These are phyloP conservation scores for Fusarium tjaetaba DNA, from an alignment of 2,329 filamentous ascomycete genomes.

Conservation along the genomic window DNA sequence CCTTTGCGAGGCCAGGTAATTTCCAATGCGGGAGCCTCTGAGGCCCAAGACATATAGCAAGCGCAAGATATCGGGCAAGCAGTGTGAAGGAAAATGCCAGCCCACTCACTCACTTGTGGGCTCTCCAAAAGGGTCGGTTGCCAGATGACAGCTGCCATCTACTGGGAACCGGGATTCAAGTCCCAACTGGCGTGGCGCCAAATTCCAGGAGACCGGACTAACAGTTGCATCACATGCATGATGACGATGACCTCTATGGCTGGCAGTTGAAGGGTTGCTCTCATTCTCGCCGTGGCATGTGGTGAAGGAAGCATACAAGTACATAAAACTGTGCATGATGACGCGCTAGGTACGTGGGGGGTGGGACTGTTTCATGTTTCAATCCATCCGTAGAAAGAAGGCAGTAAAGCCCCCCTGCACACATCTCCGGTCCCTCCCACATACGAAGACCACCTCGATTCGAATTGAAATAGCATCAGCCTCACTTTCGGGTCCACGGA, in stretches of 20 bases:
- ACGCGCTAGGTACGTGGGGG: constrained; percentile 30
- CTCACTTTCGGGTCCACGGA: constrained; percentile 36
- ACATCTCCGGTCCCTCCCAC: constrained; percentile 23
- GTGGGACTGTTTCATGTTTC: constrained; percentile 40
- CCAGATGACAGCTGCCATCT: neutral
- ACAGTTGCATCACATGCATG: constrained; percentile 23
- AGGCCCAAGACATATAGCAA: neutral
- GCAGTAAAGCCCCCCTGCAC: constrained; percentile 28
- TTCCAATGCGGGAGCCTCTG: neutral
- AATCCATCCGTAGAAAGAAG: constrained; percentile 34
- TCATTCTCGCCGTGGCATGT: neutral
- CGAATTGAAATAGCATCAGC: constrained; percentile 31
- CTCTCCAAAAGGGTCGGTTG: neutral
- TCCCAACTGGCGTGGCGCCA: constrained; percentile 11
- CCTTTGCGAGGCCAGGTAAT: neutral
- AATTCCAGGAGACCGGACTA: constrained; percentile 20
- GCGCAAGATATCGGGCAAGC: neutral
- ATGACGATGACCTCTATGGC: constrained; percentile 22
- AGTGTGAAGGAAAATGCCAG: neutral
- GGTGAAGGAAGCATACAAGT: constrained; percentile 1
- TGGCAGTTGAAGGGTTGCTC: neutral
- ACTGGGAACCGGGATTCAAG: neutral
- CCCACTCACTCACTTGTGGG: neutral
- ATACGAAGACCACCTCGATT: constrained; percentile 1
- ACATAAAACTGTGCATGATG: constrained; percentile 24